Percentiles rank a stretch among this genome's conserved stretches.
These are phyloP conservation scores for Arachis hypogaea DNA, from an alignment of 306 rosid species.

Conservation along the genomic window DNA sequence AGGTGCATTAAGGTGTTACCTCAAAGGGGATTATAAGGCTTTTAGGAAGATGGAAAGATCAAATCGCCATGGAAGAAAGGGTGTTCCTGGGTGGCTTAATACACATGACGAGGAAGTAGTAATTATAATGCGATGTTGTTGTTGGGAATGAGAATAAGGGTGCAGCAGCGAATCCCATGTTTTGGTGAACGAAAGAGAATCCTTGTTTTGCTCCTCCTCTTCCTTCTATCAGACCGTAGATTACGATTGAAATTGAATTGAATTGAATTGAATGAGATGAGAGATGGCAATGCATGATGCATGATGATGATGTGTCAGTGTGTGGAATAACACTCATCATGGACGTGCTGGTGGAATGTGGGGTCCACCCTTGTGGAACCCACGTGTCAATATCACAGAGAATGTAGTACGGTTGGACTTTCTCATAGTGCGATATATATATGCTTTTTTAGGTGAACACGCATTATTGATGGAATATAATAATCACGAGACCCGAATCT, in stretches of 20 bases:
- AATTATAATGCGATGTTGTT: too few relatives aligned
- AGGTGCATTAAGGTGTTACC: slow-evolving; percentile 31
- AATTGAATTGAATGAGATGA: too few relatives aligned
- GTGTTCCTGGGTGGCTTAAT: slow-evolving; percentile 26
- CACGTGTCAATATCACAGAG: slow-evolving; percentile 51
- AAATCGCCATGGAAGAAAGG: slow-evolving; percentile 34
- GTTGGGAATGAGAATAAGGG: background rate
- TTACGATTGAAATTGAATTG: background rate
- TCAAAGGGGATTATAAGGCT: slow-evolving; percentile 36
- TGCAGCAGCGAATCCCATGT: slow-evolving; percentile 42
- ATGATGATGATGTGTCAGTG: background rate
- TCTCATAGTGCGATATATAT: background rate
- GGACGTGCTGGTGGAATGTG: background rate
- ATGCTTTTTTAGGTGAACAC: slow-evolving; percentile 1
- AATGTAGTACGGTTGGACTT: slow-evolving; percentile 40
- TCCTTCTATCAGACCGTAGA: slow-evolving; percentile 11
- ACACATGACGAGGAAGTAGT: background rate
- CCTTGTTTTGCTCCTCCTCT: too few relatives aligned
- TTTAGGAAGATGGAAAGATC: slow-evolving; percentile 38
- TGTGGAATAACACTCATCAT: background rate
- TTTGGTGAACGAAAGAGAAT: slow-evolving; percentile 10
- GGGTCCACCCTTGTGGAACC: slow-evolving; percentile 49
- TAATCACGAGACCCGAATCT: too few relatives aligned
- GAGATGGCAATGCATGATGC: too few relatives aligned
- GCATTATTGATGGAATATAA: background rate